Evolutionary conservation across 2,329 filamentous ascomycete genomes (phyloP).

Genomic region (Helotiales sp.): DNA sequence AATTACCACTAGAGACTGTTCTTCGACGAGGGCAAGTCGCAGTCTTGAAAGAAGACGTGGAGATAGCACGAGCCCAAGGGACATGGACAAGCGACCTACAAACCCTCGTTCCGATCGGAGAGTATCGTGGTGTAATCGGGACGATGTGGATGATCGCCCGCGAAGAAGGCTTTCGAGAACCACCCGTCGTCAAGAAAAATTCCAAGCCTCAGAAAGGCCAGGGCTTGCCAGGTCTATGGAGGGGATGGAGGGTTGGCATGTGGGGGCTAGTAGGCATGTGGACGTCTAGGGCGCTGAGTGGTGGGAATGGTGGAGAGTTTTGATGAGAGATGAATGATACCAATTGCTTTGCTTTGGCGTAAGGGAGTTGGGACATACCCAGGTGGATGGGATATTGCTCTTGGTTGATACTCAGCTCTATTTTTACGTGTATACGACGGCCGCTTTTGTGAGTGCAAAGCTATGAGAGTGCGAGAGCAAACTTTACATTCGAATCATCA

Average conservation of each 20-base stretch:
- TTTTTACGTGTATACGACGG: conserved; percentile 25
- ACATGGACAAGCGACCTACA: conserved; percentile 52
- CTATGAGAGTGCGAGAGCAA: background rate
- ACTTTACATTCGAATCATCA: too few relatives aligned
- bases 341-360: conserved; percentile 23
- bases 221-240: conserved; percentile 59
- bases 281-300: conserved; percentile 46
- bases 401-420: conserved; percentile 29
- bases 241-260: conserved; percentile 62
- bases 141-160: conserved; percentile 87
- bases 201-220: conserved; percentile 50
- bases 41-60: conserved; percentile 52
- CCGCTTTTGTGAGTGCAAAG: background rate
- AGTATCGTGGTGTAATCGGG: conserved; percentile 84
- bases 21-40: conserved; percentile 85
- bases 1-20: conserved; percentile 90
- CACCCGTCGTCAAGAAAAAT: conserved; percentile 13
- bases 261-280: conserved; percentile 62
- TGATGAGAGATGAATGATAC: conserved; percentile 29
- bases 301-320: conserved; percentile 40
- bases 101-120: conserved; percentile 79
- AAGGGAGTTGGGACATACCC: conserved; percentile 17
- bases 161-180: conserved; percentile 68
- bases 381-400: background rate
- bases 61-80: conserved; percentile 33